Conservation (phyloP, 495 filamentous ascomycete genomes). For the Peziza echinospora region DNA sequence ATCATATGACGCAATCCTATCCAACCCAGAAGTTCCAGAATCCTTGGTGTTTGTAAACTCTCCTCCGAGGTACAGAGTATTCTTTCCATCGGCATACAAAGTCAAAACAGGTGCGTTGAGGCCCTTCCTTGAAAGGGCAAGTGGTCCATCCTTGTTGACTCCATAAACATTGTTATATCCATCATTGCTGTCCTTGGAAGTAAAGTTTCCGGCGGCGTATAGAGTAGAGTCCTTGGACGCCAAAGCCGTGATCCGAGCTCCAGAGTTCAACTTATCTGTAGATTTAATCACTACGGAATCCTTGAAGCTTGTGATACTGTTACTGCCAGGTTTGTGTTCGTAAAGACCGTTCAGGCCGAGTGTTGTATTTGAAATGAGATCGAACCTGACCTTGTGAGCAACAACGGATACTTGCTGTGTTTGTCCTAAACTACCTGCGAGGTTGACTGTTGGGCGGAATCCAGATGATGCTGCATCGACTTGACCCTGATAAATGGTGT, state of each 20-base stretch:
- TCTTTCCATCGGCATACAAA: conserved; percentile 37
- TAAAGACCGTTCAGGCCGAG: conserved; percentile 70
- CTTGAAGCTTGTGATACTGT: conserved; percentile 39
- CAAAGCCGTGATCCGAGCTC: conserved; percentile 45
- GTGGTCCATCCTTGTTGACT: conserved; percentile 39
- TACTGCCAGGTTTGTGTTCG: conserved; percentile 54
- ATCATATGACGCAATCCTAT: conserved; percentile 56
- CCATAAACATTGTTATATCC: conserved; percentile 52
- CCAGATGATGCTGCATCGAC: conserved; percentile 52
- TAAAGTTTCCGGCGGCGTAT: conserved; percentile 76
- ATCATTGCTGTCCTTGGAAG: conserved; percentile 23
- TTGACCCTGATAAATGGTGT: conserved; percentile 63
- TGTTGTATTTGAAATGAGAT: conserved; percentile 37
- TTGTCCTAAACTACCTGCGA: conserved; percentile 47
- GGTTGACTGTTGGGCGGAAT: conserved; percentile 64
- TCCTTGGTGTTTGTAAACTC: conserved; percentile 57
- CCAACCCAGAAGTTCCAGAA: conserved; percentile 36
- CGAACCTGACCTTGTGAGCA: conserved; percentile 65
- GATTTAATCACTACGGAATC: conserved; percentile 54
- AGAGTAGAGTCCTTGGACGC: conserved; percentile 34
- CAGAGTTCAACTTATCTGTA: conserved; percentile 39
- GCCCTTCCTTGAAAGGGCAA: conserved; percentile 42
- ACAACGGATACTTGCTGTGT: conserved; percentile 38
- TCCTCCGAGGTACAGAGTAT: conserved; percentile 61
- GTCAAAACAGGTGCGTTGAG: conserved; percentile 58